A percentile compares a stretch with the other conserved stretches of the same genome.
Conservation (phyloP, 75 land plant genomes). For the Larix kaempferi region DNA sequence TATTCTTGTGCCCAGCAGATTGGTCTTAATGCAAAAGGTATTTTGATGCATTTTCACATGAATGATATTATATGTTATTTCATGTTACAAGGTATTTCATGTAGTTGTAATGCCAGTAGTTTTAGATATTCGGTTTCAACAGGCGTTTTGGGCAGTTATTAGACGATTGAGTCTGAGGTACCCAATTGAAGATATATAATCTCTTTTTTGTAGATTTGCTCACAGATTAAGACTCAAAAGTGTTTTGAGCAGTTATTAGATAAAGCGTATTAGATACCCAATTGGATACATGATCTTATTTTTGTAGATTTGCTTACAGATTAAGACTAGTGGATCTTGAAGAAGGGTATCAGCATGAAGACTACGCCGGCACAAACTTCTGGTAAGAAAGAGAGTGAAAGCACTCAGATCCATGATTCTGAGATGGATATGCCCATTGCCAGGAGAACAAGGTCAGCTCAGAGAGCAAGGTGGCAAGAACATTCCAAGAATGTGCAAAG, state of each 20-base stretch:
- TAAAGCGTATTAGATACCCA: neutral
- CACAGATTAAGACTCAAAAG: neutral
- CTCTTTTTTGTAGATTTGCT: neutral
- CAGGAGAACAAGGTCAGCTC: conserved; percentile 5
- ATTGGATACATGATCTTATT: neutral
- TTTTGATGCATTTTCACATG: no score
- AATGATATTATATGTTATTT: neutral
- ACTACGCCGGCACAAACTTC: neutral
- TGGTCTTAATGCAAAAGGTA: no score
- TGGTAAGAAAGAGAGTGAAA: neutral
- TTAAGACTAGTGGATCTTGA: neutral
- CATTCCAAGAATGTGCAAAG: neutral
- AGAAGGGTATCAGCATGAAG: neutral
- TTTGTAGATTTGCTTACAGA: neutral
- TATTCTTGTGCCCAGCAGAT: no score
- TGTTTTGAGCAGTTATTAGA: neutral
- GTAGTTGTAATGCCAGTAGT: neutral
- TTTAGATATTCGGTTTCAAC: neutral
- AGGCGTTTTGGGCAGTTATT: neutral
- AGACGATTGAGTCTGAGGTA: neutral
- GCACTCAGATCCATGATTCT: neutral
- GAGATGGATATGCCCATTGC: neutral
- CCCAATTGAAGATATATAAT: neutral
- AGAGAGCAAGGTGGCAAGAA: neutral
- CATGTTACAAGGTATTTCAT: neutral